Conservation (phyloP, 257 asterid genomes). For the Apocynum venetum region DNA sequence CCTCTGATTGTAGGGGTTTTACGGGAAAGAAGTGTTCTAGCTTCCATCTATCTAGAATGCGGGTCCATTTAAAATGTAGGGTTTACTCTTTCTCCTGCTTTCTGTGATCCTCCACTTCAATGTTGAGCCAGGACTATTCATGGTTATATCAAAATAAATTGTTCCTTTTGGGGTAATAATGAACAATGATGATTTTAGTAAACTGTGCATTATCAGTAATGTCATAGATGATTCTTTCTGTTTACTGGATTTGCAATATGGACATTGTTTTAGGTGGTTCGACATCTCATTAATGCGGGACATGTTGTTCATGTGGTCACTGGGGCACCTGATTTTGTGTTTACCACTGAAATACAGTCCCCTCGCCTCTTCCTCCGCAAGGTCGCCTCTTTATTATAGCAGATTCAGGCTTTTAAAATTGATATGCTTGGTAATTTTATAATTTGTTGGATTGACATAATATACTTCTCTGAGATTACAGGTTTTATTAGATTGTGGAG, state of each 20-base stretch:
- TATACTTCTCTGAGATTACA: slow-evolving; percentile 20
- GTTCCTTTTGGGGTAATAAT: too few species aligned
- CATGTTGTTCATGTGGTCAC: slow-evolving; percentile 95
- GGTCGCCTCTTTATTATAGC: slow-evolving; percentile 34
- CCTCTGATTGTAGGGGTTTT: neutral
- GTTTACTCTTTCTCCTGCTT: neutral
- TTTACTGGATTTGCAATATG: slow-evolving; percentile 1
- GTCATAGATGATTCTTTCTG: neutral
- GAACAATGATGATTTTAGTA: too few species aligned
- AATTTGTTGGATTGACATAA: neutral
- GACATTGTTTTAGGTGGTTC: slow-evolving; percentile 60
- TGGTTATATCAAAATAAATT: too few species aligned
- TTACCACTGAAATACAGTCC: slow-evolving; percentile 73
- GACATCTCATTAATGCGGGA: slow-evolving; percentile 88
- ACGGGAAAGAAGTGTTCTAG: neutral
- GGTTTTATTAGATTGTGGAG: slow-evolving; percentile 97
- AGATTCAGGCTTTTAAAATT: neutral
- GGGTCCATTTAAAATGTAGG: neutral
- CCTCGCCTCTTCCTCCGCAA: slow-evolving; percentile 82
- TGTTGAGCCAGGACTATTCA: neutral
- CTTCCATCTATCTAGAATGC: too few species aligned
- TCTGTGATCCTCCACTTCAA: neutral
- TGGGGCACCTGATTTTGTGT: slow-evolving; percentile 95
- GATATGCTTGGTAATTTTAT: neutral
- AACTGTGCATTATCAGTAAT: neutral